A percentile compares a stretch with the other conserved stretches of the same genome.
These are phyloP conservation scores for Pestalotiopsis sp. DNA, from an alignment of 2,329 filamentous ascomycete genomes.

Conservation along the genomic window DNA sequence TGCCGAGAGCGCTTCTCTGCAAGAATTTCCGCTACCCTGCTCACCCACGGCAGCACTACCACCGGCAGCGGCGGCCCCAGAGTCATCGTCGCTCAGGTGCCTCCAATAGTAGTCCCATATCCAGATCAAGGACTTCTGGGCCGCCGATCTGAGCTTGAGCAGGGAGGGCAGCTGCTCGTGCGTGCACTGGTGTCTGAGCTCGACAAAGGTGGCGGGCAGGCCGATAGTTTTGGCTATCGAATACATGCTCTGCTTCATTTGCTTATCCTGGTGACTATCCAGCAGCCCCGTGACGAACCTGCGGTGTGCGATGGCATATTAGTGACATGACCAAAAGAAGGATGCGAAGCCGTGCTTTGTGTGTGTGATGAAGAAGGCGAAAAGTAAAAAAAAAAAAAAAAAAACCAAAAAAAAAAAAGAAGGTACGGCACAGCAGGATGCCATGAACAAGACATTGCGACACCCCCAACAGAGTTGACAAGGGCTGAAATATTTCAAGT, in stretches of 20 bases:
- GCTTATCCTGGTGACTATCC: slow-evolving; percentile 71
- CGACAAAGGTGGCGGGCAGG: slow-evolving; percentile 79
- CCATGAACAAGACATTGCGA: not conserved
- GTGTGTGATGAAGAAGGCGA: too few relatives aligned
- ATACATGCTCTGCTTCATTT: slow-evolving; percentile 73
- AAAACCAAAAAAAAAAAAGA: not conserved
- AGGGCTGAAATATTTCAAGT: not conserved
- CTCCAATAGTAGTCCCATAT: slow-evolving; percentile 90
- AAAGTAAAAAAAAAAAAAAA: not conserved
- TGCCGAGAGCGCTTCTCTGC: slow-evolving; percentile 37
- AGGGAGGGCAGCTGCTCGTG: slow-evolving; percentile 85
- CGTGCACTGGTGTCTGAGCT: slow-evolving; percentile 85
- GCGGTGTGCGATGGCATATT: slow-evolving; percentile 5
- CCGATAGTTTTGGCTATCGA: slow-evolving; percentile 68
- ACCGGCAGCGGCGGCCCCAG: slow-evolving; percentile 9
- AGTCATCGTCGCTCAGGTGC: slow-evolving; percentile 36
- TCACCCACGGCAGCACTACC: slow-evolving; percentile 14
- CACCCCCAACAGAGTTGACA: not conserved
- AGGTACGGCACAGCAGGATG: not conserved
- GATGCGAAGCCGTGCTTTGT: not conserved
- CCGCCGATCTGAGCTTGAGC: slow-evolving; percentile 70
- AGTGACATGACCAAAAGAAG: not conserved
- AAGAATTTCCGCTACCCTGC: slow-evolving; percentile 17
- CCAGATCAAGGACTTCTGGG: slow-evolving; percentile 75
- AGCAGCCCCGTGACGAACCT: slow-evolving; percentile 82